Conservation (phyloP, 1,284 basidiomycete species). For the Phlebopus sp. region DNA sequence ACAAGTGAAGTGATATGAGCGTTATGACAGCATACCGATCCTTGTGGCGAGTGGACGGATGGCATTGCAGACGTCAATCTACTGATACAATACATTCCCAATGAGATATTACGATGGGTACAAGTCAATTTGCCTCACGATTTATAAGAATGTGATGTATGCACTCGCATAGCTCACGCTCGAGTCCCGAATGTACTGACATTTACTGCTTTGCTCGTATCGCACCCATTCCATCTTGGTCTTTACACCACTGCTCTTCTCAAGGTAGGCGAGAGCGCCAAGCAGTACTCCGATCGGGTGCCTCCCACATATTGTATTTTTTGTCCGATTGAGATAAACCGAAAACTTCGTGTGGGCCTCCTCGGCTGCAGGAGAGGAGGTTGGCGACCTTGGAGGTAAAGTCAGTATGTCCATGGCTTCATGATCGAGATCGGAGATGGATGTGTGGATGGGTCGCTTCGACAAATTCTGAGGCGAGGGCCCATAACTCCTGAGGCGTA, state of each 20-base stretch:
- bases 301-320: slow-evolving; percentile 96
- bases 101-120: neutral
- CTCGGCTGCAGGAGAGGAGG: slow-evolving; percentile 38
- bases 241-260: slow-evolving; percentile 40
- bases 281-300: slow-evolving; percentile 94
- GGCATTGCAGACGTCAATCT: too few species aligned
- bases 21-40: too few species aligned
- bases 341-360: slow-evolving; percentile 64
- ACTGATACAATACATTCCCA: too few species aligned
- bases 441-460: slow-evolving; percentile 60
- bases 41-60: too few species aligned
- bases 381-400: slow-evolving; percentile 42
- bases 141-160: slow-evolving; percentile 52
- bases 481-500: slow-evolving; percentile 49
- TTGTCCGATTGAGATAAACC: slow-evolving; percentile 75
- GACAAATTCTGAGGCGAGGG: slow-evolving; percentile 37
- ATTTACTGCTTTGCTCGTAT: slow-evolving; percentile 90
- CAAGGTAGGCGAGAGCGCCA: slow-evolving; percentile 66
- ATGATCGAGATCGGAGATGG: slow-evolving; percentile 74
- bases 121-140: neutral
- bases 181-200: slow-evolving; percentile 67
- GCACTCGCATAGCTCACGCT: slow-evolving; percentile 97
- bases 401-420: slow-evolving; percentile 76
- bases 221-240: slow-evolving; percentile 72
- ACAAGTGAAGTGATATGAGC: too few species aligned